Base-by-base conservation (phyloP, 192 early-diverging fungal genomes). In the Coemansia sp. region DNA sequence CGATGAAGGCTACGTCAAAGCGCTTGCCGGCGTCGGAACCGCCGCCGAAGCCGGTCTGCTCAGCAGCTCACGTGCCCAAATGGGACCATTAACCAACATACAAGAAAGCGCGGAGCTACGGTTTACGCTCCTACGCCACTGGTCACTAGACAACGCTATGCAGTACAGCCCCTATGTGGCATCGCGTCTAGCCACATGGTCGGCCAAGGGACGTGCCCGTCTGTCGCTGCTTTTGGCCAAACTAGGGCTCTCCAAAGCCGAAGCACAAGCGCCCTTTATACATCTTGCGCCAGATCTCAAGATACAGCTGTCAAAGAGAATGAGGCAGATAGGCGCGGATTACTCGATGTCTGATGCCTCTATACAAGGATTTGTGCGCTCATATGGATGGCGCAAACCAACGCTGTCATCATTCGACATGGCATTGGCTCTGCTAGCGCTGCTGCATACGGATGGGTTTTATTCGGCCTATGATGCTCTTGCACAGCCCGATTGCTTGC, bases 391-490 rank as follows among this genome's bases (percentile, higher is more conserved):
- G 78, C 85, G 81, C 59, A 80, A 83, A 56, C 61, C 86, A 8
- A 76, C 79, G 0, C 70, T 96, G 9, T 91, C 91, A 0, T 94
- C 93, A 1, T 83, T 87, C 51, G 96, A 98, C 78, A 90, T 87
- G 12, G 95, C 94, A 0, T 88, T 95, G 73, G 83, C 93, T 0
- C 73, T 97, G 0, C 77, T 91, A 17, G 91, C 95, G 9, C 79
- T 98, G 0, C 73, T 96, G 51, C 75, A 76, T 51, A 36, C 41
- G 51, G 64, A 34, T 55, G 93, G 94, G 35, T 98, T 97, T 75
- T 98, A 89, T 79, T 86, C 90, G 1, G 94, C 95, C 15, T 97
- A 92, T 67, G 96, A 98, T 70, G 90, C 96, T 6, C 75, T 98
- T 17, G 35, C 70, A 1, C 72, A 84, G 52, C 68, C 70, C 9